phyloP scores from a whole-genome alignment of 2,329 filamentous ascomycete species.

The Elsinoe perseae region DNA sequence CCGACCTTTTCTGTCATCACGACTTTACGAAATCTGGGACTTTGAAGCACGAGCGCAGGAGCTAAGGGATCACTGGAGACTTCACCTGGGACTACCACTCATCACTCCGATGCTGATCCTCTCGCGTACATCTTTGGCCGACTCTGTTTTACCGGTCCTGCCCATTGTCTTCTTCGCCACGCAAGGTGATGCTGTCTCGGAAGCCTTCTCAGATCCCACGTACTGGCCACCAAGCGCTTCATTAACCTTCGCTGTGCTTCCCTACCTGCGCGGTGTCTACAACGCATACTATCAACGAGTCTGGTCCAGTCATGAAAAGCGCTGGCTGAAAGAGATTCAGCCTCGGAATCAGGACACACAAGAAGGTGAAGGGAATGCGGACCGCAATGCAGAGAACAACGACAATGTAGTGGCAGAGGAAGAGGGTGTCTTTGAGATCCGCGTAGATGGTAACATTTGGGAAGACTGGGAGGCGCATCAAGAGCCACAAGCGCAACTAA shows the following conservation, averaged over 20 bases:
- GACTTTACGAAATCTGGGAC: constrained; percentile 31
- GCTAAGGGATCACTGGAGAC: constrained; percentile 36
- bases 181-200: constrained; percentile 39
- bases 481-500: constrained; percentile 30
- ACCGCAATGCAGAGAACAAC: constrained; percentile 17
- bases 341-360: constrained; percentile 35
- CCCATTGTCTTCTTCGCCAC: constrained; percentile 55
- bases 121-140: constrained; percentile 57
- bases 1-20: constrained; percentile 28
- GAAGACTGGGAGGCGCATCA: constrained; percentile 37
- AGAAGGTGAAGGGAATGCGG: constrained; percentile 18
- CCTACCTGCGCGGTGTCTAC: constrained; percentile 58
- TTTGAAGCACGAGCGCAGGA: constrained; percentile 22
- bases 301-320: constrained; percentile 50
- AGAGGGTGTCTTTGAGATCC: constrained; percentile 30
- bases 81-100: constrained; percentile 55
- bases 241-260: constrained; percentile 57
- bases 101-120: constrained; percentile 61
- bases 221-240: constrained; percentile 60
- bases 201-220: constrained; percentile 41
- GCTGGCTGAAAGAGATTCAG: constrained; percentile 56
- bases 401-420: constrained; percentile 20
- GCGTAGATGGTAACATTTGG: constrained; percentile 35
- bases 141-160: constrained; percentile 55
- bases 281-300: constrained; percentile 53